Evolutionary conservation across 2,329 filamentous ascomycete species (phyloP), one percentile per base, ranked within the genome.

Genomic region (Botrytis sinoallii): DNA sequence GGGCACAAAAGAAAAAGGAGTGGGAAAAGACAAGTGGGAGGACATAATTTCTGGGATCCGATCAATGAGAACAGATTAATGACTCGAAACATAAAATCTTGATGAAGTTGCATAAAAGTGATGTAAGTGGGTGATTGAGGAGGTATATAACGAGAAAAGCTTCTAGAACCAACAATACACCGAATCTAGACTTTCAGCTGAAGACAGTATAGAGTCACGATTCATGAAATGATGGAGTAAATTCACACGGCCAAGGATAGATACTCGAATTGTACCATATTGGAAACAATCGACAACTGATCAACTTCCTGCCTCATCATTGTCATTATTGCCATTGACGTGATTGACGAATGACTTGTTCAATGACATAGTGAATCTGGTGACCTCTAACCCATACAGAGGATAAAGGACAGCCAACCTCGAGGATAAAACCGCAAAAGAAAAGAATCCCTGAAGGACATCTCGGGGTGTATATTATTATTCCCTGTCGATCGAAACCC

Each of bases 1-100:
- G 35, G 35, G 61, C 14, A 55, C 44, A 65, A 29, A 42, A 48
- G 32, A 25, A 72, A 29, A 46, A 60, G 44, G 32, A 35, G 35
- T 6, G 4, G 48, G 46, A 40, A 55, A 29, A 20, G 32, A 52
- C 14, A 52, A 52, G 22, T 25, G 48, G 65, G 25, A 55, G 65
- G 46, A 48, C 25, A 55, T 68, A 68, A 57, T 68, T 68, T 38
- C n/a, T 20, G 61, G 46, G 46, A 40, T 42, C 46, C 48, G 46
- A 57, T 68, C 8, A 42, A 55, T 57, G 65, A 67, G 46, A 55
- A 67, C 25, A 40, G 65, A 68, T 55, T 42, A 55, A 68, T 68
- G 46, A 68, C 25, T 68, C 65, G 25, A 55, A 55, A 68, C 32
- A 42, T 40, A 40, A 40, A 42, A 68, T 68, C 16, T 55, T 29